Evolutionary conservation across 208 protist genomes (phyloP).

Genomic region (Leishmania aethiopica): DNA sequence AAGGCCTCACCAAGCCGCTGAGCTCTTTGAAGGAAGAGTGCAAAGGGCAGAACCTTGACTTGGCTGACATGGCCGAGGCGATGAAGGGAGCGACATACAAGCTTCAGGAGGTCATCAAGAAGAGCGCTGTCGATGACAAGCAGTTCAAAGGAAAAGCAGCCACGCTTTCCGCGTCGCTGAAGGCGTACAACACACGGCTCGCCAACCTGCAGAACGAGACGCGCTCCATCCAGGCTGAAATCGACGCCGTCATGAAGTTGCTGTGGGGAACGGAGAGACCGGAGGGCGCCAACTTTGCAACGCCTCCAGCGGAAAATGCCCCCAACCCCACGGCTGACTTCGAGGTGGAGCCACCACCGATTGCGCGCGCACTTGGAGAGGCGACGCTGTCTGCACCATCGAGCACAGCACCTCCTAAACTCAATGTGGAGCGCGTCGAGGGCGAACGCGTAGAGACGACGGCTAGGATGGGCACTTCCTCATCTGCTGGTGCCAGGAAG

Average conservation of each 20-base stretch:
- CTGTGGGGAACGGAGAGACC: slow-evolving; percentile 84
- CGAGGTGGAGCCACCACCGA: slow-evolving; percentile 64
- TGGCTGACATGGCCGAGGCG: slow-evolving; percentile 89
- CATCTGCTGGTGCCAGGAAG: slow-evolving; percentile 2
- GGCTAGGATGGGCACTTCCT: neutral
- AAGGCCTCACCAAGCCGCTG: slow-evolving; percentile 77
- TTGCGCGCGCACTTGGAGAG: slow-evolving; percentile 55
- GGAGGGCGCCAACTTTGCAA: slow-evolving; percentile 56
- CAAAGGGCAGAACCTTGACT: slow-evolving; percentile 84
- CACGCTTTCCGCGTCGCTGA: slow-evolving; percentile 80
- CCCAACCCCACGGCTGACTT: slow-evolving; percentile 43
- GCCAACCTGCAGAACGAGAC: slow-evolving; percentile 87
- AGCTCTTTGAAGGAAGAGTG: slow-evolving; percentile 85
- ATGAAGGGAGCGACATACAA: slow-evolving; percentile 56
- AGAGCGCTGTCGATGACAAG: slow-evolving; percentile 55
- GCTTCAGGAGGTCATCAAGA: slow-evolving; percentile 61
- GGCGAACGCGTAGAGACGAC: slow-evolving; percentile 57
- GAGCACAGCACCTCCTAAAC: neutral
- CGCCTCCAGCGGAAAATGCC: slow-evolving; percentile 40
- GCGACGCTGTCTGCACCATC: slow-evolving; percentile 14
- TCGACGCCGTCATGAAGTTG: slow-evolving; percentile 75
- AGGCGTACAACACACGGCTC: slow-evolving; percentile 85
- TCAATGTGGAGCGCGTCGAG: slow-evolving; percentile 67
- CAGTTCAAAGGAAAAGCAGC: slow-evolving; percentile 76
- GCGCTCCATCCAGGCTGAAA: slow-evolving; percentile 77